These are phyloP conservation scores for Globisporangium cystogenes DNA, from an alignment of 352 stramenopile species.

Conservation along the genomic window DNA sequence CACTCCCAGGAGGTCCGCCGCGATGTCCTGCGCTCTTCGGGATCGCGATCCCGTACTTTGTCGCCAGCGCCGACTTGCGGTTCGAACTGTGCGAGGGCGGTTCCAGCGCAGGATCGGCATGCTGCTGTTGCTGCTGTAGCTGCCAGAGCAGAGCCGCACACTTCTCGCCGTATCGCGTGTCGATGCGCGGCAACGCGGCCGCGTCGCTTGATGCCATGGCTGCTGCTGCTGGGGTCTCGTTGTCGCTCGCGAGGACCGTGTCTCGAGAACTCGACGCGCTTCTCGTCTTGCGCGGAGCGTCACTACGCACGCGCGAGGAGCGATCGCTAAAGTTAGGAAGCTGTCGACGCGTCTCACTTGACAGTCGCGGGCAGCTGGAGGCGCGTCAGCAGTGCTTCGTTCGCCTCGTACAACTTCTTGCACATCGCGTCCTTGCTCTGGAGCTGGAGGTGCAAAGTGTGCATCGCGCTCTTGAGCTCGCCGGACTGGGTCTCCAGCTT, in stretches of 20 bases:
- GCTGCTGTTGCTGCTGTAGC: not conserved
- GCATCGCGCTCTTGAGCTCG: constrained; percentile 26
- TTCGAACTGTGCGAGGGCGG: not conserved
- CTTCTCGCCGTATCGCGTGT: constrained; percentile 11
- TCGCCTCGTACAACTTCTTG: constrained; percentile 59
- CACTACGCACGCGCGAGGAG: no score
- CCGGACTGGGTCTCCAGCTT: constrained; percentile 28
- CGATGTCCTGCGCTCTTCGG: constrained; percentile 9
- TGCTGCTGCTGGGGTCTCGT: no score
- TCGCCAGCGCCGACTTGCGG: not conserved
- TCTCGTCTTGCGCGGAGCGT: no score
- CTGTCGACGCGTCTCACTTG: not conserved
- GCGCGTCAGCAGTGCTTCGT: constrained; percentile 47
- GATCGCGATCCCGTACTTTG: constrained; percentile 1
- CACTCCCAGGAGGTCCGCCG: not conserved
- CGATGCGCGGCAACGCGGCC: constrained; percentile 7
- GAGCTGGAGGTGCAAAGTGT: constrained; percentile 33
- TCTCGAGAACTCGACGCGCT: no score
- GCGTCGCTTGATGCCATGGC: no score
- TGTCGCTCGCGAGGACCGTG: no score
- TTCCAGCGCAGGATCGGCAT: not conserved
- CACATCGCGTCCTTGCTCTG: constrained; percentile 45
- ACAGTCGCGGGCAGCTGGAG: constrained; percentile 15
- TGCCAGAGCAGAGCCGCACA: constrained; percentile 4
- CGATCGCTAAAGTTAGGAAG: no score